Base-by-base conservation (phyloP, 441 rosid species). In the Brassica hybrid region DNA sequence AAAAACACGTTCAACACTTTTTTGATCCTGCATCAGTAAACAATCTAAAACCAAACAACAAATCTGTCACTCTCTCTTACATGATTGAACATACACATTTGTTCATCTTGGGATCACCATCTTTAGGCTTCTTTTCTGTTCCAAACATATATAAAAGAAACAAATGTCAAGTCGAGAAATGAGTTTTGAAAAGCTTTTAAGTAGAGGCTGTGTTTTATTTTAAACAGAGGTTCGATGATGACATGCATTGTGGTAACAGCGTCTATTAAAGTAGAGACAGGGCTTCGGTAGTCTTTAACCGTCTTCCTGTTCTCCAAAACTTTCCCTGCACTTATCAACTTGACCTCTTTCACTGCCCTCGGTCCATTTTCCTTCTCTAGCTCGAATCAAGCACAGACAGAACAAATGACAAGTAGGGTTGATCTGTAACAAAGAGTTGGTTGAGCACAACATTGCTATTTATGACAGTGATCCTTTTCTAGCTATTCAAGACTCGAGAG, bases 161-260 rank as follows among this genome's bases (percentile, higher is more conserved):
- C 50, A 48, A 27, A 27, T 74, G 65, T 80, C 68, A 77, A 7
- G 72, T 79, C 45, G 6, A 18, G 38, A 64, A 50, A 43, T 19
- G 6, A 34, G 45, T 54, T 41, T 32, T 27, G 64, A 65, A 71
- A 79, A 19, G 21, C 21, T 19, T 68, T 75, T 57, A 67, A 41
- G 45, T 67, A 69, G 48, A 67, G 75, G 71, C 62, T 69, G 16
- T 50, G 30, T 56, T 57, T 64, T 74, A 57, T 65, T 63, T 68
- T 61, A 96, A 91, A 19, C 7, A 94, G 90, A 52, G 94, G 94
- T 83, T 96, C 97, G 85, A 96, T 90, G 79, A 96, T 87, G 17
- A 96, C 98, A 25, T 93, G 99, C 97, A 96, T 96, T 48, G 99
- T 96, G 71, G 94, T 93, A 67, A 96, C 93, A 65, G 93, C 92